A percentile compares a stretch with the other conserved stretches of the same genome.
Evolutionary conservation across 305 asterid species (phyloP).

Genomic region (Fraxinus dipetala): DNA sequence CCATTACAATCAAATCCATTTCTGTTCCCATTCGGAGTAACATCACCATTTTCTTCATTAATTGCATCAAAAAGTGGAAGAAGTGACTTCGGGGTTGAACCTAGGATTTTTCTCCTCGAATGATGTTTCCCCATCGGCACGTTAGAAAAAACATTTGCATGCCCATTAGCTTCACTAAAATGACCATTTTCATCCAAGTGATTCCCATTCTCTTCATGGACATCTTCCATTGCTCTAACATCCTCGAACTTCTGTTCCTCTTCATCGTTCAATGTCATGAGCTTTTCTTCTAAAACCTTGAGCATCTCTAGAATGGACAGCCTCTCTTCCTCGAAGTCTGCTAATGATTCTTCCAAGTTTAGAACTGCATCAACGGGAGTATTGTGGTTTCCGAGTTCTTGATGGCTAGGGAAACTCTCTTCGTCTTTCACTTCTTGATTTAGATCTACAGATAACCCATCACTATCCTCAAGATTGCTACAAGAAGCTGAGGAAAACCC

Average conservation of each 20-base stretch:
- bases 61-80: constrained; percentile 86
- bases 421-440: constrained; percentile 66
- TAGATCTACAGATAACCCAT: constrained; percentile 65
- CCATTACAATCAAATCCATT: constrained; percentile 42
- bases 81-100: constrained; percentile 60
- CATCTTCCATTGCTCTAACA: constrained; percentile 28
- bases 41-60: constrained; percentile 48
- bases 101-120: constrained; percentile 31
- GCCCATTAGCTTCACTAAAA: constrained; percentile 33
- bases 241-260: constrained; percentile 38
- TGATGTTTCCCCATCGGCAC: constrained; percentile 45
- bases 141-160: constrained; percentile 41
- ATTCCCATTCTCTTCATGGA: constrained; percentile 30
- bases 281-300: constrained; percentile 79
- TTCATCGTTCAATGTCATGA: constrained; percentile 53
- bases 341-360: constrained; percentile 71
- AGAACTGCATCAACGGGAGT: constrained; percentile 65
- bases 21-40: constrained; percentile 22
- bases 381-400: constrained; percentile 31
- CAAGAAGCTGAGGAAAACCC: constrained; percentile 67
- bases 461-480: constrained; percentile 77
- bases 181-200: constrained; percentile 31
- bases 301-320: constrained; percentile 79
- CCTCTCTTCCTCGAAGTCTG: constrained; percentile 88
- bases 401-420: constrained; percentile 38